phyloP scores from a whole-genome alignment of 2,329 filamentous ascomycete genomes.

The Madurella mycetomatis region DNA sequence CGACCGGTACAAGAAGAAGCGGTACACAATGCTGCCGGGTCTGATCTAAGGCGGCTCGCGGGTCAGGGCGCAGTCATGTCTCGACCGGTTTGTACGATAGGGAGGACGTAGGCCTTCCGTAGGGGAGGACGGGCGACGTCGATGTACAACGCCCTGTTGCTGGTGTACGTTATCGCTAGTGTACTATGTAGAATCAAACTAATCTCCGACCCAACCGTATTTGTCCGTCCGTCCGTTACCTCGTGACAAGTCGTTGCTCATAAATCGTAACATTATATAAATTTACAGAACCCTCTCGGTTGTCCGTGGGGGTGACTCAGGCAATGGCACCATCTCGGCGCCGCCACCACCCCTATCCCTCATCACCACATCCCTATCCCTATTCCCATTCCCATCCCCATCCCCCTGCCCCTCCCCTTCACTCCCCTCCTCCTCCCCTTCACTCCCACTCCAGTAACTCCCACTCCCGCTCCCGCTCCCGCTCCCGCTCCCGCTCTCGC shows the following conservation, averaged over 20 bases:
- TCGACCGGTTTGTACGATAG: neutral
- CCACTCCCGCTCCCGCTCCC: slow-evolving; percentile 27
- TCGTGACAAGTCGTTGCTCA: neutral
- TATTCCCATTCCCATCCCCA: slow-evolving; percentile 29
- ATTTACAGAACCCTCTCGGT: neutral
- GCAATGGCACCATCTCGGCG: slow-evolving; percentile 19
- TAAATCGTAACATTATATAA: neutral
- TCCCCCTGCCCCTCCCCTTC: slow-evolving; percentile 32
- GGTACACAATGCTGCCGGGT: slow-evolving; percentile 74
- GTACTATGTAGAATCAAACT: neutral
- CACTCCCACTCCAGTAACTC: neutral
- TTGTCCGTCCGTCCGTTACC: neutral
- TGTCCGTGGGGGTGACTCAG: slow-evolving; percentile 2
- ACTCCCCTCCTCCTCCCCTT: neutral
- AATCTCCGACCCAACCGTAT: neutral
- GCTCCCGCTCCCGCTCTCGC: slow-evolving; percentile 26
- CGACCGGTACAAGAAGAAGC: slow-evolving; percentile 94
- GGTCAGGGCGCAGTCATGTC: neutral
- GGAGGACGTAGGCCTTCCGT: neutral
- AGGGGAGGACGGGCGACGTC: neutral
- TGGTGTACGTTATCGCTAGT: neutral
- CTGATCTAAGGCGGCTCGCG: slow-evolving; percentile 51
- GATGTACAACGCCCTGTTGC: neutral
- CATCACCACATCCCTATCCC: slow-evolving; percentile 9
- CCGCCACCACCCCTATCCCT: neutral